Evolutionary conservation across 345 rosid species (phyloP), one percentile per base, ranked within the genome.

Genomic region (Populus tremula): DNA sequence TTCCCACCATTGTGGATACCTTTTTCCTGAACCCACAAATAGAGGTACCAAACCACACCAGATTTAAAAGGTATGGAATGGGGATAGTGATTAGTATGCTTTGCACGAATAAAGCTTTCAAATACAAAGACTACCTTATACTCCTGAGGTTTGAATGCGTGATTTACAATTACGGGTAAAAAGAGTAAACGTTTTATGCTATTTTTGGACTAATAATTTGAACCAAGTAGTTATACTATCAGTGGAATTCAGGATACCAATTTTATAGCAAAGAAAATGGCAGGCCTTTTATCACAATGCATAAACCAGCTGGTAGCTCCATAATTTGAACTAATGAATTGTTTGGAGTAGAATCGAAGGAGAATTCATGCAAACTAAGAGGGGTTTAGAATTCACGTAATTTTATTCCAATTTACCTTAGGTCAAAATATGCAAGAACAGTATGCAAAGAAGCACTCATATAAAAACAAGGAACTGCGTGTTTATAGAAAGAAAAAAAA

Each of bases 11-110:
- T 29, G 88, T 12, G 23, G 79, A 43, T 76, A 70, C 81, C 74
- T 82, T 89, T 69, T 82, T 75, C 88, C 93, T 90, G 82, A 73
- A 78, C n/a, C 47, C 69, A 77, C n/a, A 75, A 47, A 36, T 54
- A 70, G 62, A 35, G 65, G 65, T 5, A 18, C 36, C 73, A 79
- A 18, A 59, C 5, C 43, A 68, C 25, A 45, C 38, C n/a, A 72
- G 21, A 53, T 50, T 73, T 20, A 76, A 25, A 63, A 56, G 10
- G 4, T 56, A 56, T 7, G 62, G 12, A 56, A n/a, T 21, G 27
- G n/a, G 13, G 63, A n/a, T 56, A n/a, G 61, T 54, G 61, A 56
- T 56, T 23, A 12, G 21, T n/a, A 56, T 56, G 63, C 63, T 56
- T 56, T 45, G 53, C 12, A 56, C 17, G 29, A 53, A 17, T 59